Evolutionary conservation across 2,329 filamentous ascomycete genomes (phyloP).

Genomic region (Scytalidium sp.): DNA sequence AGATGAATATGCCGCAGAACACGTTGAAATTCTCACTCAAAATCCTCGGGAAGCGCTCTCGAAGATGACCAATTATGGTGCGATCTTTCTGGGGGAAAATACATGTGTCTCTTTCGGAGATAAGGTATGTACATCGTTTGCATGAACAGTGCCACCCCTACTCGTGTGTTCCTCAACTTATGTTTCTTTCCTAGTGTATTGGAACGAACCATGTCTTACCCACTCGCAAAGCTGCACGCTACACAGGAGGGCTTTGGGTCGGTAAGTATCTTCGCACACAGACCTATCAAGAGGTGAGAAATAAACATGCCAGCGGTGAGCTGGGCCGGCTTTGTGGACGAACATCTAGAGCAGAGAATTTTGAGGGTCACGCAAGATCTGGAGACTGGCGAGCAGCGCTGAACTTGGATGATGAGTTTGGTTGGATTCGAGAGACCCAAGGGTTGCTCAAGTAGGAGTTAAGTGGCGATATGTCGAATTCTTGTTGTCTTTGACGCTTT

Average conservation of each 20-base stretch:
- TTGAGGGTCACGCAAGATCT: slow-evolving; percentile 50
- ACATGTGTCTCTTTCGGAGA: slow-evolving; percentile 53
- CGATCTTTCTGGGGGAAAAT: slow-evolving; percentile 47
- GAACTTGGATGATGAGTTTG: slow-evolving; percentile 37
- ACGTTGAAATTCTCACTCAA: slow-evolving; percentile 48
- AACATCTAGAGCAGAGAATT: slow-evolving; percentile 46
- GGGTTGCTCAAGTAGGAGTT: too few species aligned
- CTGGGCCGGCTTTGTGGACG: slow-evolving; percentile 47
- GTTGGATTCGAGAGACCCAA: too few species aligned
- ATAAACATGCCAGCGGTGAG: slow-evolving; percentile 40
- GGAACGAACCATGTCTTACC: slow-evolving; percentile 54
- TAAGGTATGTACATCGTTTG: slow-evolving; percentile 44
- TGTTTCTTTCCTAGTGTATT: slow-evolving; percentile 37
- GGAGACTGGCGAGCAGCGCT: slow-evolving; percentile 44
- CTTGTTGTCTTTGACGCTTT: too few species aligned
- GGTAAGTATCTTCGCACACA: slow-evolving; percentile 50
- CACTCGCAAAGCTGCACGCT: slow-evolving; percentile 43
- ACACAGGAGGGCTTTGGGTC: slow-evolving; percentile 52
- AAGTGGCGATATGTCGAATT: too few species aligned
- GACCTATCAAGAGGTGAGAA: slow-evolving; percentile 50
- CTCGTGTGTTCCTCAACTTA: too few species aligned
- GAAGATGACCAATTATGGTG: slow-evolving; percentile 49
- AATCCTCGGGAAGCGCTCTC: slow-evolving; percentile 43
- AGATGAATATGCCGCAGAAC: slow-evolving; percentile 46
- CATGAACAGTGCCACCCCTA: too few species aligned